Percentiles rank a stretch among this genome's conserved stretches.
Evolutionary conservation across 129 eudicot genomes (phyloP).

Genomic region (Sambucus nigra): DNA sequence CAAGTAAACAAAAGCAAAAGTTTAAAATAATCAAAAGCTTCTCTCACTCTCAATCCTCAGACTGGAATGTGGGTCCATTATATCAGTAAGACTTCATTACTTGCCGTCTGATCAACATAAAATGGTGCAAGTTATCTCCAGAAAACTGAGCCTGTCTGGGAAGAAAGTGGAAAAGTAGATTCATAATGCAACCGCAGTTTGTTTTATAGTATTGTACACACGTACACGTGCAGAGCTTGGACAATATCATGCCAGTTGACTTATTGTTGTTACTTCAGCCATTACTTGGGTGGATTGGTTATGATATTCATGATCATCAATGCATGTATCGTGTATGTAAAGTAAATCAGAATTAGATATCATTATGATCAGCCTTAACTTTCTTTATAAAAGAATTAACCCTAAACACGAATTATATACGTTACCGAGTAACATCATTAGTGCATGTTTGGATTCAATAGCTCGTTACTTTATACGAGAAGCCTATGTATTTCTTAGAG

Average conservation of each 20-base stretch:
- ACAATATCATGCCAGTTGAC: slow-evolving; percentile 4
- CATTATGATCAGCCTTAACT: background rate
- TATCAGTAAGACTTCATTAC: background rate
- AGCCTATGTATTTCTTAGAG: too few species aligned
- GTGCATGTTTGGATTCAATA: too few species aligned
- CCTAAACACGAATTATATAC: too few species aligned
- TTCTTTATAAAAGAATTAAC: too few species aligned
- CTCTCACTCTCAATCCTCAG: background rate
- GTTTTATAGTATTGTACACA: slow-evolving; percentile 16
- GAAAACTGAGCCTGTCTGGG: background rate
- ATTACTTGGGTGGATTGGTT: background rate
- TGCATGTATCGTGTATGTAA: background rate
- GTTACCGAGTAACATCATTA: too few species aligned
- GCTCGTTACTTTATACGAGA: too few species aligned
- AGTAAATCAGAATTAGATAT: slow-evolving; percentile 3
- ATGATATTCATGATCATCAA: slow-evolving; percentile 7
- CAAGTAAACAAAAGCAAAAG: too few species aligned
- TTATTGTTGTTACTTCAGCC: background rate
- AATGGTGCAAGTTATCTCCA: slow-evolving; percentile 10
- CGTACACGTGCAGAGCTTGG: slow-evolving; percentile 14
- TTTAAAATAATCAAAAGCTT: slow-evolving; percentile 11
- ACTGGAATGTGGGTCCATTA: slow-evolving; percentile 9
- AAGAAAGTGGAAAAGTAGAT: slow-evolving; percentile 4
- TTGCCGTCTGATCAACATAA: slow-evolving; percentile 9
- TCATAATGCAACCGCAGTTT: slow-evolving; percentile 8